These are phyloP conservation scores for Leishmania braziliensis DNA, from an alignment of 208 protist genomes.

Conservation along the genomic window DNA sequence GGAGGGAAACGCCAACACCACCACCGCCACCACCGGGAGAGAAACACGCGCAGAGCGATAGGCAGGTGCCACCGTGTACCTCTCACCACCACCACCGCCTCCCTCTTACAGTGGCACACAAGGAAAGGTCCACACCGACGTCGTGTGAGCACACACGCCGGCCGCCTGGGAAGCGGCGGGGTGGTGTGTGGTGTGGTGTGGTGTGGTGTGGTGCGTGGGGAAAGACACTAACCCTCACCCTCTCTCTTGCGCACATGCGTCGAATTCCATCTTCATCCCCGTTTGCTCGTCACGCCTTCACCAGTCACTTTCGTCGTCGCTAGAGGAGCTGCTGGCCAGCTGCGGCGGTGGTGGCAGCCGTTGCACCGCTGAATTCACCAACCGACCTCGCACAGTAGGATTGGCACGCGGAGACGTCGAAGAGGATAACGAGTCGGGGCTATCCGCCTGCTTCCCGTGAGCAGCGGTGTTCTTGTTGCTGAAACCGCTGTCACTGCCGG, in stretches of 20 bases:
- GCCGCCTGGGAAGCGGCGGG: not conserved
- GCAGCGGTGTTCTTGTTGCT: not conserved
- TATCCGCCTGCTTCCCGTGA: not conserved
- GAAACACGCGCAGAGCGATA: not conserved
- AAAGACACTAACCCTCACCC: not conserved
- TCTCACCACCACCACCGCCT: not conserved
- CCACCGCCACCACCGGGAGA: not conserved
- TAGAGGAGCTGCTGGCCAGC: conserved; percentile 4
- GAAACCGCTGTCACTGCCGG: not conserved
- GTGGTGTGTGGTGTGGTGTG: not conserved
- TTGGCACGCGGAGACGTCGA: not conserved
- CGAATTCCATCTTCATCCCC: not conserved
- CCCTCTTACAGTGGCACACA: not conserved
- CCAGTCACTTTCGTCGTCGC: conserved; percentile 19
- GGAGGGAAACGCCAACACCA: not conserved
- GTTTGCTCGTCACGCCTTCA: not conserved
- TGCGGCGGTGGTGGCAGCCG: conserved; percentile 11
- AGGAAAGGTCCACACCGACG: not conserved
- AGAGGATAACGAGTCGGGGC: not conserved
- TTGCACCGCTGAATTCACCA: not conserved
- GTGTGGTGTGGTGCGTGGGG: not conserved
- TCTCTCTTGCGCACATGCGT: not conserved
- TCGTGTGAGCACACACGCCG: not conserved
- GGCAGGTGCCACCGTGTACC: not conserved
- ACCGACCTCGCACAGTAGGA: not conserved